Evolutionary conservation across 2,329 filamentous ascomycete species (phyloP).

Genomic region (Whalleya microplaca): DNA sequence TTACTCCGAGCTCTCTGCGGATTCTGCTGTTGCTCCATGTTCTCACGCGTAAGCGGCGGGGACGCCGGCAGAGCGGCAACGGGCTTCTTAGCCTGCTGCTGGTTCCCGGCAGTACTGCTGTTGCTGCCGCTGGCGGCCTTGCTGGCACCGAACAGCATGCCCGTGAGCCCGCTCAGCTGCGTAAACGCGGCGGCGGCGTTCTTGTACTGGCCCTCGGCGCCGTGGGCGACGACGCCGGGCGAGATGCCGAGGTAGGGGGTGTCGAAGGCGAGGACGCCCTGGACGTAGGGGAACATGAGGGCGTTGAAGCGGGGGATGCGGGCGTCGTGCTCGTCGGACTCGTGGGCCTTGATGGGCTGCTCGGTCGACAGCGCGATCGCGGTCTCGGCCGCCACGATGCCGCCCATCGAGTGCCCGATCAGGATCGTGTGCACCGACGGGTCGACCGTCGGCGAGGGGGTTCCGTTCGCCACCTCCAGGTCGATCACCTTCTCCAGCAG

Average conservation of each 20-base stretch:
- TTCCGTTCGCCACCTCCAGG: constrained; percentile 77
- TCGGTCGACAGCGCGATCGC: constrained; percentile 71
- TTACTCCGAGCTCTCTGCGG: constrained; percentile 41
- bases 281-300: constrained; percentile 92
- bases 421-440: constrained; percentile 38
- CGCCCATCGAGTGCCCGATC: constrained; percentile 61
- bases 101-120: constrained; percentile 5
- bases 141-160: constrained; percentile 56
- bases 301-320: constrained; percentile 47
- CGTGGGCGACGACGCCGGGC: constrained; percentile 81
- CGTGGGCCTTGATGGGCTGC: constrained; percentile 48
- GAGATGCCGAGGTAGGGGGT: constrained; percentile 87
- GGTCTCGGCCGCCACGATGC: constrained; percentile 91
- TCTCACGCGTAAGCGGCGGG: constrained; percentile 27
- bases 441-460: constrained; percentile 37
- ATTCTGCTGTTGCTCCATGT: constrained; percentile 47
- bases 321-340: constrained; percentile 16
- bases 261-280: constrained; percentile 90
- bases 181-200: constrained; percentile 71
- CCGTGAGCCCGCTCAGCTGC: constrained; percentile 66
- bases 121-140: constrained; percentile 28
- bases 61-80: constrained; percentile 42
- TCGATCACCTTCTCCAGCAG: constrained; percentile 92
- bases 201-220: constrained; percentile 84
- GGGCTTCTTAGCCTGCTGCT: constrained; percentile 40